These are phyloP conservation scores for Catharanthus roseus DNA, from an alignment of 257 asterid species.

Conservation along the genomic window DNA sequence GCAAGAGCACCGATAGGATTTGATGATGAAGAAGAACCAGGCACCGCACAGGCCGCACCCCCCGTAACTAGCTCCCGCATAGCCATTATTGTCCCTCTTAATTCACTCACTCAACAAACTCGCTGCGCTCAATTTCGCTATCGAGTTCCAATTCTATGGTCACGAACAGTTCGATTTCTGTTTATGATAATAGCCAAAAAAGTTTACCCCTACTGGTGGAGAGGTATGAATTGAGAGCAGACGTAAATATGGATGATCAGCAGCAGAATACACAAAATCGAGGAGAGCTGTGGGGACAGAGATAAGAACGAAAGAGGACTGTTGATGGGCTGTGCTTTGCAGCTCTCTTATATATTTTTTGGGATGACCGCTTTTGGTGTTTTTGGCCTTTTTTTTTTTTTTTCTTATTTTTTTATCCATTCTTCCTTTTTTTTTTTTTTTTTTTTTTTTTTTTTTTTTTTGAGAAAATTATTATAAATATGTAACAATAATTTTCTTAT, in stretches of 20 bases:
- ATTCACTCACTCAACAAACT: background rate
- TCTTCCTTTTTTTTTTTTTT: background rate
- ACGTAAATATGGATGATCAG: background rate
- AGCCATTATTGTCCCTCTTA: conserved; percentile 44
- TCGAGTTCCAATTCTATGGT: background rate
- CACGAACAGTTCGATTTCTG: no score
- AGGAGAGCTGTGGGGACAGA: conserved; percentile 8
- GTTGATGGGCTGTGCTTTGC: background rate
- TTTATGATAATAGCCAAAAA: background rate
- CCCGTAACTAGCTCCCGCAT: conserved; percentile 90
- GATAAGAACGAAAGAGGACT: background rate
- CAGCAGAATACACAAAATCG: conserved; percentile 9
- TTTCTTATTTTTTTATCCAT: background rate
- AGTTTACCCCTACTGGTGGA: background rate
- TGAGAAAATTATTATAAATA: no score
- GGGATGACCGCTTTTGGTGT: conserved; percentile 1
- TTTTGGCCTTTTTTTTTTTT: background rate
- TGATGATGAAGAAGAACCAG: conserved; percentile 80
- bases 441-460: no score
- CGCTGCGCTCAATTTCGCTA: background rate
- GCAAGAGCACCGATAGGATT: conserved; percentile 94
- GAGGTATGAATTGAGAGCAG: background rate
- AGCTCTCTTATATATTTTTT: background rate
- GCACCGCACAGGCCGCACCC: conserved; percentile 81
- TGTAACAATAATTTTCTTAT: no score